Percentiles rank a stretch among this genome's conserved stretches.
These are phyloP conservation scores for Komagataella phaffii DNA, from an alignment of 805 yeast species.

Conservation along the genomic window DNA sequence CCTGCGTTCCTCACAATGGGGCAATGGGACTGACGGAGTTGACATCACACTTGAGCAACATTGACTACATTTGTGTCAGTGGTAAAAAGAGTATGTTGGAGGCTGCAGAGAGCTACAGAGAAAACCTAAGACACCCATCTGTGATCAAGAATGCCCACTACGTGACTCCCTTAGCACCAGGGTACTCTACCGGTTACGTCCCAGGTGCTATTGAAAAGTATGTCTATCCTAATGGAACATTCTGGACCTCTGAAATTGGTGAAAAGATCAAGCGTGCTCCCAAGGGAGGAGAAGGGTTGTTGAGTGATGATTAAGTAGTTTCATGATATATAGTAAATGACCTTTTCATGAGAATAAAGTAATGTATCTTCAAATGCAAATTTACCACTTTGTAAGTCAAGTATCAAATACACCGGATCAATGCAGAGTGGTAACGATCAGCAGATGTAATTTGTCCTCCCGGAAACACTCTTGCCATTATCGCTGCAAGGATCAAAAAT, in stretches of 20 bases:
- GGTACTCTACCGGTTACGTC: conserved; percentile 10
- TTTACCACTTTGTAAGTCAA: too few relatives aligned
- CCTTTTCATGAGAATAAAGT: not conserved
- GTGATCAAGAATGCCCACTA: conserved; percentile 8
- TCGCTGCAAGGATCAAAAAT: too few relatives aligned
- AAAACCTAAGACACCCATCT: conserved; percentile 9
- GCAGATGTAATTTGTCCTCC: too few relatives aligned
- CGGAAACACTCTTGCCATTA: too few relatives aligned
- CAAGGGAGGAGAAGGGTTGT: conserved; percentile 2
- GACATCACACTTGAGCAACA: conserved; percentile 10
- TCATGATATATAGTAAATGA: not conserved
- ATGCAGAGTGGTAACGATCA: too few relatives aligned
- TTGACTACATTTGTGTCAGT: conserved; percentile 9
- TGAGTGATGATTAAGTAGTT: not conserved
- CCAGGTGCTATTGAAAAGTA: conserved; percentile 7
- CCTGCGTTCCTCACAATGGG: conserved; percentile 12
- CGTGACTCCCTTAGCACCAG: conserved; percentile 10
- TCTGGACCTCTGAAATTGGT: conserved; percentile 12
- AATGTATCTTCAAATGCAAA: not conserved
- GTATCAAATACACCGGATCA: too few relatives aligned
- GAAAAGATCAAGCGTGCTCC: conserved; percentile 4
- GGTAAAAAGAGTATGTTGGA: conserved; percentile 10
- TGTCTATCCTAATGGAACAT: conserved; percentile 10
- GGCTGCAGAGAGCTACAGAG: conserved; percentile 10
- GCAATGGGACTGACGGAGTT: conserved; percentile 13